Conservation (phyloP, 345 rosid species). For the Aethionema arabicum region DNA sequence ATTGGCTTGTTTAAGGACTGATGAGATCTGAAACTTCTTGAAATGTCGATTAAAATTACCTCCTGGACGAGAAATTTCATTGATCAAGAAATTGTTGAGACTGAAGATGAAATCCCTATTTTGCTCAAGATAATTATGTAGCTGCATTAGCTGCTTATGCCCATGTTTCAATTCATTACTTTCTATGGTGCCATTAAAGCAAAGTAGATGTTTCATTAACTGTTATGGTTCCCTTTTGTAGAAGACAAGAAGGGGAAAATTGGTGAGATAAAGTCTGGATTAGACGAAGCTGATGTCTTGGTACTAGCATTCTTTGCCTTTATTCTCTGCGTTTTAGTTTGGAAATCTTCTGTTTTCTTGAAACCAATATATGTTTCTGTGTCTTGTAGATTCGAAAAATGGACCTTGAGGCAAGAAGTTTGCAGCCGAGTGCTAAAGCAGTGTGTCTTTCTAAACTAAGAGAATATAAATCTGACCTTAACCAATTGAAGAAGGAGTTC, state of each 20-base stretch:
- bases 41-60: neutral
- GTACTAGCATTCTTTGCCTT: conserved; percentile 33
- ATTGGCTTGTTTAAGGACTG: conserved; percentile 7
- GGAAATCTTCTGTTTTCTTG: neutral
- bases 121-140: neutral
- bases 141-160: neutral
- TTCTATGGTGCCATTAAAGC: neutral
- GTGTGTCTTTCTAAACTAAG: conserved; percentile 80
- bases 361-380: neutral
- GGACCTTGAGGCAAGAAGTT: conserved; percentile 89
- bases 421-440: conserved; percentile 78
- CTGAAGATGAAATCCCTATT: neutral
- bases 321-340: neutral
- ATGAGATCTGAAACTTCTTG: neutral
- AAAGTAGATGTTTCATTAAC: neutral
- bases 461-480: conserved; percentile 83
- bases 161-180: conserved; percentile 5
- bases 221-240: conserved; percentile 34
- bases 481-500: conserved; percentile 74
- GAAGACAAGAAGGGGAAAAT: conserved; percentile 58
- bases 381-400: conserved; percentile 66
- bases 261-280: conserved; percentile 61
- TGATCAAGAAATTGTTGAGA: conserved; percentile 9
- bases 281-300: conserved; percentile 87
- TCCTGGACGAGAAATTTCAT: neutral